Evolutionary conservation across 768 basidiomycete genomes (phyloP), one percentile per base, ranked within the genome.

Genomic region (Termitomyces sp.): DNA sequence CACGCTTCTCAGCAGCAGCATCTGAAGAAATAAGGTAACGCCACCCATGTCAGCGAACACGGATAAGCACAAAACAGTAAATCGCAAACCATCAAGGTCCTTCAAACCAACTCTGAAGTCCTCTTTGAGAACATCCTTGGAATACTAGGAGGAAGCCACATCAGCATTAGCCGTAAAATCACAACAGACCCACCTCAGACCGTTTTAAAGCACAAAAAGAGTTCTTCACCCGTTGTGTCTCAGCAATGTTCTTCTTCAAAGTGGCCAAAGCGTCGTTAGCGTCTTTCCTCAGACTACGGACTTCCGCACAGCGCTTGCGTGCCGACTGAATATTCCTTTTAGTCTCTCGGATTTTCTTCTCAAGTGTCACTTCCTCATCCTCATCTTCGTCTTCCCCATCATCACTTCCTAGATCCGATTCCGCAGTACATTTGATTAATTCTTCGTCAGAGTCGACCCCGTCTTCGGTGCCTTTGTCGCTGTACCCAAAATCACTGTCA

Each of bases 101-200:
- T 81, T 83, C 48, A 85, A 59, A 14, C 83, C 83, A 2, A 70
- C 65, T 35, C 83, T 72, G 65, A 85, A 84, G 57, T 84, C 83
- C 58, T 81, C 77, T 58, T 83, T 83, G 44, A 84, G 64, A 5
- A 80, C 76, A 45, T 79, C 79, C 15, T 74, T 72, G 26, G 83
- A 83, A 59, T 74, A 83, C 81, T 84, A 43, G 0, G 19, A 24
- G 15, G 11, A 38, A 30, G 56, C 5, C 24, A 19, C 30, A 12
- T 59, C 41, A 62, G 19, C 46, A 53, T 45, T 43, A 22, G 17
- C 21, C 35, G 19, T 15, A 44, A 19, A 8, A 5, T n/a, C 2
- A 7, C 22, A 50, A 45, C 26, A 45, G 48, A 34, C 12, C 56
- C 45, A 81, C 82, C 69, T 81, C 79, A 2, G 80, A 81, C 5